Base-by-base conservation (phyloP, 2,329 filamentous ascomycete genomes). In the Fusarium ramigenum region DNA sequence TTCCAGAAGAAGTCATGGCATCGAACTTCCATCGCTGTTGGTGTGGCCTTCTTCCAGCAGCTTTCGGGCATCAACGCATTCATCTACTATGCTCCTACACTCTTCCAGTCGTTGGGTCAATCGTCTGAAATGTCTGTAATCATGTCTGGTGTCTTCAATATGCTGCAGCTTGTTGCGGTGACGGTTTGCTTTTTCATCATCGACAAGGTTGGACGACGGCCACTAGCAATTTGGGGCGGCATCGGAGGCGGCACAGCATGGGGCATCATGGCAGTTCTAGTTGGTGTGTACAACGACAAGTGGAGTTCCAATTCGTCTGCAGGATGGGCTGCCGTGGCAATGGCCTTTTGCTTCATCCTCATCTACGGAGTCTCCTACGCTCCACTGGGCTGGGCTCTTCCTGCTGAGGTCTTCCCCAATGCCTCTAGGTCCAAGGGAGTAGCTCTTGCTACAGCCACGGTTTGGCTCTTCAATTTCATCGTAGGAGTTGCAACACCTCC, bases 401-500 rank as follows among this genome's bases (percentile, higher is more conserved):
- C 82, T 0, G 70, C 81, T 2, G 83, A 84, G 47, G 76, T 83
- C 2, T 84, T 82, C 58, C 77, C 81, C 0, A 81, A 68, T n/a
- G 76, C 81, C 1, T 79, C 70, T 14, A 75, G 82, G 7, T 78
- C 81, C 1, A 83, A 83, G 63, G 82, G 83, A 5, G 81, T 83
- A 3, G 82, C 78, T 0, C 72, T 79, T 5, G 75, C 79, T 1
- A 82, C 80, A 1, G 78, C 78, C 0, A 79, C 78, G 46, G 79
- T 79, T 43, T 84, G 83, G 83, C 61, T 84, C 10, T 76, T 74
- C 9, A 81, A 79, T 66, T 82, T 80, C 61, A 85, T 78, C 36
- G 73, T 79, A 52, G 87, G 88, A 12, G 83, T 89, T 25, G 85
- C 87, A 21, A 88, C 87, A 0, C 88, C 87, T 0, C 85, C 86